Base-by-base conservation (phyloP, 2,329 filamentous ascomycete genomes). In the Stylonectria norvegica region DNA sequence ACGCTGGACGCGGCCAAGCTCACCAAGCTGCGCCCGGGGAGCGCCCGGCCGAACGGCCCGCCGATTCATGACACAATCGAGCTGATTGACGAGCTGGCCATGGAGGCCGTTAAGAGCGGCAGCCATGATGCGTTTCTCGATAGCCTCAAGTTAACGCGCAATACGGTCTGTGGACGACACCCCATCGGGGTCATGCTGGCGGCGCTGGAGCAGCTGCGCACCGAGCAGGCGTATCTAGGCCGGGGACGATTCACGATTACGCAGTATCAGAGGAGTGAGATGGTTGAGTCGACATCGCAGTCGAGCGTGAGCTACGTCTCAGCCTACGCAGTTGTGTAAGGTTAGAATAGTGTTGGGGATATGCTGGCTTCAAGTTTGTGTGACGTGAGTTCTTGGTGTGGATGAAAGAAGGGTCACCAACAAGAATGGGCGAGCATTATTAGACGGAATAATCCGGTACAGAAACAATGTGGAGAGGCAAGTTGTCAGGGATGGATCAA, bases 221-320 rank as follows among this genome's bases (percentile, higher is more conserved):
- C 63, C 16, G 66, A 70, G 18, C 60, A 61, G 8, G 34, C 23
- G 12, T 50, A 27, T 3, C 48, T 64, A 9, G 62, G 56, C 5
- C 73, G 69, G 51, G 66, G 79, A 4, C 72, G 62, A 37, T 94
- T 97, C 64, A 80, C 76, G 53, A 89, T 97, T 56, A 75, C 95
- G 40, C 75, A 85, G 56, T 98, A 98, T 63, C 83, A 95, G 60
- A 79, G 90, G 44, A 98, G 91, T 65, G 83, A 80, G 44, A 69
- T 94, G 62, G 85, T 86, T 4, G 72, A 77, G 50, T 72, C 73
- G 20, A 71, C 83, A 1, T 64, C 60, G 12, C 88, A 95, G 49
- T 93, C 83, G 51, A 96, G 90, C 53, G 93, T 98, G 36, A 96
- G 90, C 67, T 98, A 98, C 64, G 89, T 87, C 3, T 91, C 90